Base-by-base conservation (phyloP, 495 filamentous ascomycete species). In the Acidiella bohemica region DNA sequence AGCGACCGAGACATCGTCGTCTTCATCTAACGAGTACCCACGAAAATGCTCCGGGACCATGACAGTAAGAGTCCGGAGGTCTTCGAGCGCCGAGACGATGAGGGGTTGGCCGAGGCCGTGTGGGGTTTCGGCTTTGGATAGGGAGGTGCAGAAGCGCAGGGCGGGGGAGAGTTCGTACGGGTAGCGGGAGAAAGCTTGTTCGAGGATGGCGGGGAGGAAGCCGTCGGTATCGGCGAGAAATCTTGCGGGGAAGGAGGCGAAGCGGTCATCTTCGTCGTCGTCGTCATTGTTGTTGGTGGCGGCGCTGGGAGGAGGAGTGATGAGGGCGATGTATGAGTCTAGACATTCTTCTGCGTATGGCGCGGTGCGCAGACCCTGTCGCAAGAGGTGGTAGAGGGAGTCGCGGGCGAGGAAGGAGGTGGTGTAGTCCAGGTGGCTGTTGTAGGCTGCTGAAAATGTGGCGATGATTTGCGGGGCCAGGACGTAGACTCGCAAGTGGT, bases 1-100 rank as follows among this genome's bases (percentile, higher is more conserved):
- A n/a, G n/a, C n/a, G n/a, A n/a, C n/a, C n/a, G n/a, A n/a, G 50
- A 90, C 84, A 32, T 93, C 84, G 47, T 93, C 84, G 53, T 93
- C 86, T 27, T 75, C 72, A 20, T 79, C 72, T 3, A 80, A 74
- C 41, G 76, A 68, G 51, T 93, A 93, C 8, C 70, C 75, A 20
- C 58, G 62, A 51, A 81, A 93, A 32, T 65, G 56, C 0, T 66
- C 53, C 22, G 81, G 75, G 10, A 92, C 58, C 12, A 68, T 61
- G 39, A 86, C 73, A 8, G 88, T 94, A 10, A 95, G 59, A 38
- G 78, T 65, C 10, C 63, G 50, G 18, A 71, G 54, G 8, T 78
- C 64, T 1, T 60, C 41, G 25, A 67, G 56, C 36, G 75, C 44
- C 30, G 68, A 67, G 29, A 73, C 67, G 12, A 64, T 46, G 4